Evolutionary conservation across 169 alveolate genomes (phyloP).

Genomic region (Cryptosporidium tyzzeri): DNA sequence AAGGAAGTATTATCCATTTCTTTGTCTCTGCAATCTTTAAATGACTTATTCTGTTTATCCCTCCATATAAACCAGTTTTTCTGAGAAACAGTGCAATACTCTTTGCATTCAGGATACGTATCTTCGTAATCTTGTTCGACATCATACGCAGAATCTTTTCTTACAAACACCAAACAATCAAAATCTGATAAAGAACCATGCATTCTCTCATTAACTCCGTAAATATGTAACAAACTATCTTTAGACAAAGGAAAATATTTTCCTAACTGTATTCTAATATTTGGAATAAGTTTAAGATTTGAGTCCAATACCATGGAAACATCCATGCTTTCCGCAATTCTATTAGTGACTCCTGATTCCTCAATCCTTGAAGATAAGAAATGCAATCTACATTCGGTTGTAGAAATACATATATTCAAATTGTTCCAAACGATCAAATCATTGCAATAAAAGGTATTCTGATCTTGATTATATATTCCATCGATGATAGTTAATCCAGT

Average conservation of each 20-base stretch:
- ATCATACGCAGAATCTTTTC: conserved; percentile 13
- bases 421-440: conserved; percentile 70
- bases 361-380: conserved; percentile 40
- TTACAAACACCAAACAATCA: conserved; percentile 19
- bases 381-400: conserved; percentile 65
- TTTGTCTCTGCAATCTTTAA: neutral
- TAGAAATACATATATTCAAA: conserved; percentile 40
- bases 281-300: neutral
- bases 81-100: neutral
- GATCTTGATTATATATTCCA: conserved; percentile 37
- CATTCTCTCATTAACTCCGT: neutral
- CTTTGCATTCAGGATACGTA: neutral
- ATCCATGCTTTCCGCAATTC: neutral
- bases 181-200: neutral
- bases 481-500: conserved; percentile 53
- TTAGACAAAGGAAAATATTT: conserved; percentile 8
- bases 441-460: conserved; percentile 37
- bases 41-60: neutral
- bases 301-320: neutral
- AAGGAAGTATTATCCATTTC: neutral
- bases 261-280: conserved; percentile 3
- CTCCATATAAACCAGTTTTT: conserved; percentile 21
- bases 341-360: conserved; percentile 18
- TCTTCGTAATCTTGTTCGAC: neutral
- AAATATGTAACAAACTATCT: neutral